These are phyloP conservation scores for Pyrenochaeta sp. DNA, from an alignment of 2,329 filamentous ascomycete genomes.

Conservation along the genomic window DNA sequence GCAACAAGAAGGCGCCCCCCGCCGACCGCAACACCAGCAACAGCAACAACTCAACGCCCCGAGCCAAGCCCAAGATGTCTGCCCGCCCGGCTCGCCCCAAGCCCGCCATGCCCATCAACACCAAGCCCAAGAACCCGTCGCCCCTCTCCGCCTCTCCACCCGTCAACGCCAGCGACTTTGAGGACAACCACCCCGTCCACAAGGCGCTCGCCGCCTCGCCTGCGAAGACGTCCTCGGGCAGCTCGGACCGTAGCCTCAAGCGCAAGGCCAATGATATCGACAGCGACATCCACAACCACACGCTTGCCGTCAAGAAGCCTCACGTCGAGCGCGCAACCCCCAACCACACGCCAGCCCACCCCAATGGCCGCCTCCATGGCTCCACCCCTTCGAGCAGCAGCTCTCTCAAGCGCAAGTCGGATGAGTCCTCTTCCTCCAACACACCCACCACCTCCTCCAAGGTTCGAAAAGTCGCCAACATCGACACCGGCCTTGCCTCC, in stretches of 20 bases:
- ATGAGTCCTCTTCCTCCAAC: slow-evolving; percentile 44
- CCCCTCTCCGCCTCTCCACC: slow-evolving; percentile 68
- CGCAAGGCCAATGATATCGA: slow-evolving; percentile 52
- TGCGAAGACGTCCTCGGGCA: slow-evolving; percentile 39
- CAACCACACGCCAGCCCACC: slow-evolving; percentile 38
- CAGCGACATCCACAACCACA: slow-evolving; percentile 47
- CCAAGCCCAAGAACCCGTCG: slow-evolving; percentile 67
- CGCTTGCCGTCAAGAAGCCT: slow-evolving; percentile 41
- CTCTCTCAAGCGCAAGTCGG: slow-evolving; percentile 56
- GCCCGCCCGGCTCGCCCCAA: slow-evolving; percentile 31
- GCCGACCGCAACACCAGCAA: too few relatives aligned
- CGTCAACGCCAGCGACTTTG: slow-evolving; percentile 66
- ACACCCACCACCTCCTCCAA: slow-evolving; percentile 36
- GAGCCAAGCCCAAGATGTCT: slow-evolving; percentile 40
- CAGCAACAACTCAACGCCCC: slow-evolving; percentile 31
- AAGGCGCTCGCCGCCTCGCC: slow-evolving; percentile 47
- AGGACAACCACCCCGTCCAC: slow-evolving; percentile 53
- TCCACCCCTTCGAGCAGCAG: slow-evolving; percentile 36
- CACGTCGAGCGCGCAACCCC: slow-evolving; percentile 38
- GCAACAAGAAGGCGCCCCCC: slow-evolving; percentile 38
- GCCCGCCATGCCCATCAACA: slow-evolving; percentile 49
- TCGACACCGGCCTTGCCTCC: slow-evolving; percentile 45
- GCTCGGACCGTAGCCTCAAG: slow-evolving; percentile 46
- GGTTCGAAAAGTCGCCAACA: slow-evolving; percentile 43
- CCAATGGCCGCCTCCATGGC: slow-evolving; percentile 37